Evolutionary conservation across 2,329 filamentous ascomycete genomes (phyloP).

Genomic region (Fusarium secorum): DNA sequence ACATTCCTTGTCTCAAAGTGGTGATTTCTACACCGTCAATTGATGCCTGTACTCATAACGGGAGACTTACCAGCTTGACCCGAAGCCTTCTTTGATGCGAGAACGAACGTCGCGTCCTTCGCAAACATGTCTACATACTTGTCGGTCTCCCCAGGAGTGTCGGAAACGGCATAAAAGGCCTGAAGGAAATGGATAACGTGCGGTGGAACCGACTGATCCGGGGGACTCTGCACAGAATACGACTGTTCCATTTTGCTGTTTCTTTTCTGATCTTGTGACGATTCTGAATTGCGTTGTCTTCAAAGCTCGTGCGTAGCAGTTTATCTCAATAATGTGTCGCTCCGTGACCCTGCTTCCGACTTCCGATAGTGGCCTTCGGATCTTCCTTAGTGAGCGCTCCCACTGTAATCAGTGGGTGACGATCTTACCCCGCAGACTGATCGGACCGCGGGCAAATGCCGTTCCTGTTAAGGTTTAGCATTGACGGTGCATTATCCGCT

Average conservation of each 20-base stretch:
- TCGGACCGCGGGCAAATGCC: constrained; percentile 13
- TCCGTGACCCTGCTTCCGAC: constrained; percentile 25
- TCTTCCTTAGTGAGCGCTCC: neutral
- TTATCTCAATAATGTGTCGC: neutral
- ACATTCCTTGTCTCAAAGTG: constrained; percentile 25
- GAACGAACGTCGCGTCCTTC: constrained; percentile 17
- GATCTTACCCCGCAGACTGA: constrained; percentile 20
- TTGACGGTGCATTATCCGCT: constrained; percentile 20
- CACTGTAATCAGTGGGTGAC: neutral
- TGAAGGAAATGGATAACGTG: constrained; percentile 24
- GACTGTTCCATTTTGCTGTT: constrained; percentile 15
- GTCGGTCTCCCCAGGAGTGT: constrained; percentile 25
- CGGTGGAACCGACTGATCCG: constrained; percentile 19
- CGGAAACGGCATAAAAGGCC: constrained; percentile 19
- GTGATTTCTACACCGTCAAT: constrained; percentile 24
- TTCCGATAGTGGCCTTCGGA: constrained; percentile 21
- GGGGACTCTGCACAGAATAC: constrained; percentile 22
- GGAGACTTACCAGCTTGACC: constrained; percentile 6
- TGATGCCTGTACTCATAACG: rapidly evolving
- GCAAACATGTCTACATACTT: constrained; percentile 29
- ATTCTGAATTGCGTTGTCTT: neutral
- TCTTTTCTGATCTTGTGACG: neutral
- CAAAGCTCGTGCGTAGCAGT: neutral
- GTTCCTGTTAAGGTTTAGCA: neutral
- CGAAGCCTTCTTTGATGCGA: constrained; percentile 25